These are phyloP conservation scores for Ogataea pini DNA, from an alignment of 805 yeast genomes.

Conservation along the genomic window DNA sequence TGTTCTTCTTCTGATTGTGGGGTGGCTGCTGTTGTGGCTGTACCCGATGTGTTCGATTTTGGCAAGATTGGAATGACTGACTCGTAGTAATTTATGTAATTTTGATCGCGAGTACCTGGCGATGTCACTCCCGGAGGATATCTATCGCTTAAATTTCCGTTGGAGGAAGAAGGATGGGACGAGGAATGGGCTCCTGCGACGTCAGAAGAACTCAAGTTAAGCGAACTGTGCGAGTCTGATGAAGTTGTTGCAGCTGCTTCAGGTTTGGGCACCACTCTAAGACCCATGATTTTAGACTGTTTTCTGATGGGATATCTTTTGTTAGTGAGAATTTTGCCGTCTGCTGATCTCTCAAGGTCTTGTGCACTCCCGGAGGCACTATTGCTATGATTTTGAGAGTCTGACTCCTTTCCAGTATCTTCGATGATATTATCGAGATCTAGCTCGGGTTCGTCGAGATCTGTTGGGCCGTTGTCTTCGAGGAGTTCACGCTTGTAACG, in stretches of 20 bases:
- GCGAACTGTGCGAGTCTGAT: constrained; percentile 12
- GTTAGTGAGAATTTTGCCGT: constrained; percentile 13
- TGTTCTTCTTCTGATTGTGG: background rate
- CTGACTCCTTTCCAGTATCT: constrained; percentile 6
- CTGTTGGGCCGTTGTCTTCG: constrained; percentile 34
- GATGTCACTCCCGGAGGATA: background rate
- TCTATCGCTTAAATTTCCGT: constrained; percentile 7
- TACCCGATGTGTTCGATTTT: background rate
- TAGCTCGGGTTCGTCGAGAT: constrained; percentile 40
- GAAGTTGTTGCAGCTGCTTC: constrained; percentile 3
- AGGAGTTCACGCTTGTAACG: constrained; percentile 38
- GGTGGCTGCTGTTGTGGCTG: constrained; percentile 5
- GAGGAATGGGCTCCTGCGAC: constrained; percentile 8
- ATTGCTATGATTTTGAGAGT: constrained; percentile 4
- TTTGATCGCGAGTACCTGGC: constrained; percentile 13
- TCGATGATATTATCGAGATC: constrained; percentile 36
- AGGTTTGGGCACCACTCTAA: constrained; percentile 19
- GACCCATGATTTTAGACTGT: constrained; percentile 31
- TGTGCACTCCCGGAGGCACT: constrained; percentile 5
- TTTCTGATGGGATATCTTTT: constrained; percentile 21
- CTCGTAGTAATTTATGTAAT: constrained; percentile 31
- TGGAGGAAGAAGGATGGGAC: constrained; percentile 6
- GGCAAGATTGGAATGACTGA: constrained; percentile 37
- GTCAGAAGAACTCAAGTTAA: constrained; percentile 9
- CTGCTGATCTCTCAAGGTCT: constrained; percentile 3